Evolutionary conservation across 2,329 filamentous ascomycete genomes (phyloP).

Genomic region (Aspergillus unguis): DNA sequence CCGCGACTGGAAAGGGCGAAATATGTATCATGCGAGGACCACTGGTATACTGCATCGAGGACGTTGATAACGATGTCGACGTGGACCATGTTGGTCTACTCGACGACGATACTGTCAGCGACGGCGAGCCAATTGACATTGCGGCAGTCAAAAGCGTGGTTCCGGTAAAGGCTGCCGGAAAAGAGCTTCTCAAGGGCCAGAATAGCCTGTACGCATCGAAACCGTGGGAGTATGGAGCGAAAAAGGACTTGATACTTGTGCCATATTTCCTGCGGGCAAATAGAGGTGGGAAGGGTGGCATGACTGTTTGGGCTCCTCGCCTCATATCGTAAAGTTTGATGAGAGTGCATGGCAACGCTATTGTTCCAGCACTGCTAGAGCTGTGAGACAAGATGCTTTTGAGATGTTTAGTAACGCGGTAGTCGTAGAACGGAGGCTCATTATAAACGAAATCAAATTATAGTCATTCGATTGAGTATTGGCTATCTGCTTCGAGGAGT

Average conservation of each 20-base stretch:
- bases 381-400: too few species aligned
- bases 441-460: too few species aligned
- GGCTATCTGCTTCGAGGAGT: too few species aligned
- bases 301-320: conserved; percentile 43
- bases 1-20: conserved; percentile 31
- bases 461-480: too few species aligned
- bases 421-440: too few species aligned
- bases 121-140: conserved; percentile 10
- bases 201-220: not conserved
- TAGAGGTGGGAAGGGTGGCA: conserved; percentile 52
- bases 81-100: conserved; percentile 5
- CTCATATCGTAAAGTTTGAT: not conserved
- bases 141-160: conserved; percentile 15
- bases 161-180: conserved; percentile 10
- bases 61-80: conserved; percentile 49
- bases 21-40: conserved; percentile 56
- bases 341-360: too few species aligned
- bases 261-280: conserved; percentile 58
- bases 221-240: conserved; percentile 10
- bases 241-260: conserved; percentile 47
- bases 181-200: not conserved
- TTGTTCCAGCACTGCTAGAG: too few species aligned
- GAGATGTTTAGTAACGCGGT: too few species aligned
- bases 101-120: not conserved
- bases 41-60: conserved; percentile 60